A percentile compares a stretch with the other conserved stretches of the same genome.
These are phyloP conservation scores for Xylariaceae sp. DNA, from an alignment of 2,329 filamentous ascomycete genomes.

Conservation along the genomic window DNA sequence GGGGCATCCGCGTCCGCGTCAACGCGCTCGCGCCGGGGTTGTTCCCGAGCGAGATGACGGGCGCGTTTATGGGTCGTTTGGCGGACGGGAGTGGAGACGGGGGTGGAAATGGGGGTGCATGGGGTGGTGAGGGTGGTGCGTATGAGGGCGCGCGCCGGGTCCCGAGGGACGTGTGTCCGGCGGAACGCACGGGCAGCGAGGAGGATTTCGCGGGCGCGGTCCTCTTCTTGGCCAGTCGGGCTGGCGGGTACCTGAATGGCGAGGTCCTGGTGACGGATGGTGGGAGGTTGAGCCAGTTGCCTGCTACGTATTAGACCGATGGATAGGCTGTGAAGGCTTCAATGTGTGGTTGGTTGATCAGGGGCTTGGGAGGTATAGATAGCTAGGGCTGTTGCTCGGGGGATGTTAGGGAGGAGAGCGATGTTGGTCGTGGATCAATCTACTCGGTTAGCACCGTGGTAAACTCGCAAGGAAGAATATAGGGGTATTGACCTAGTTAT, in stretches of 20 bases:
- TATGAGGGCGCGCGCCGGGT: background rate
- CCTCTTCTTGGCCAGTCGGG: constrained; percentile 53
- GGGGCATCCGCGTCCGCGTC: constrained; percentile 45
- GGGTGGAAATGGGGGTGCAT: constrained; percentile 48
- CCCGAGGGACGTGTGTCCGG: constrained; percentile 15
- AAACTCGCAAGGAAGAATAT: no score
- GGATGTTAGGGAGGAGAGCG: no score
- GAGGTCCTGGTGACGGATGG: constrained; percentile 57
- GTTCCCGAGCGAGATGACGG: constrained; percentile 52
- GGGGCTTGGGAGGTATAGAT: no score
- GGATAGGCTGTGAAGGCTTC: background rate
- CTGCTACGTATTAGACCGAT: background rate
- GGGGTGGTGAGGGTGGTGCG: constrained; percentile 49
- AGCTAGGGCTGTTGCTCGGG: no score
- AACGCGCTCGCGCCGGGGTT: constrained; percentile 37
- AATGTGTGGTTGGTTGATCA: background rate
- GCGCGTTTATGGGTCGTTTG: no score
- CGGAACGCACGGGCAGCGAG: constrained; percentile 34
- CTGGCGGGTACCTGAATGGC: constrained; percentile 58
- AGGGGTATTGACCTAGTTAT: no score
- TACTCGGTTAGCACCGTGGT: no score
- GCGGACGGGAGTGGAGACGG: no score
- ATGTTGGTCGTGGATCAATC: no score
- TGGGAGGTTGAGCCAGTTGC: constrained; percentile 42
- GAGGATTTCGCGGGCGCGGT: constrained; percentile 58